A percentile compares a stretch with the other conserved stretches of the same genome.
Conservation (phyloP, 2,329 filamentous ascomycete species). For the Elsinoe ampelina region DNA sequence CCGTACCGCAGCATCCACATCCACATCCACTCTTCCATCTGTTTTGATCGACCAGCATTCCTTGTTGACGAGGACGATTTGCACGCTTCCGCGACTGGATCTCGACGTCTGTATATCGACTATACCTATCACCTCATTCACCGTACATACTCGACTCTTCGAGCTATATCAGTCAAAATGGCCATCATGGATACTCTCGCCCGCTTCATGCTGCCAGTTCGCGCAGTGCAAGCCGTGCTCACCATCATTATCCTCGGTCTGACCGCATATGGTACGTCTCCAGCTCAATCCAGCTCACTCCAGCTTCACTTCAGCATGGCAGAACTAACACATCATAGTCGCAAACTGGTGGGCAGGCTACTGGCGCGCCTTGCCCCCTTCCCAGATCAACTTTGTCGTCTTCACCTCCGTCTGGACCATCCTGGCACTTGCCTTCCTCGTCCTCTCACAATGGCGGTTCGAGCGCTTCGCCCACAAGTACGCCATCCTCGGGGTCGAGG, state of each 20-base stretch:
- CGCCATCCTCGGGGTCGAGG: constrained; percentile 58
- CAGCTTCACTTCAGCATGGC: not conserved
- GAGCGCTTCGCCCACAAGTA: constrained; percentile 50
- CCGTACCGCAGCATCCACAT: not conserved
- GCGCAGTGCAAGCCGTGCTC: constrained; percentile 58
- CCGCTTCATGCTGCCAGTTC: constrained; percentile 50
- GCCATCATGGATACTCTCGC: constrained; percentile 9
- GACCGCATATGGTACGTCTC: constrained; percentile 58
- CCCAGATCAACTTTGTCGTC: constrained; percentile 64
- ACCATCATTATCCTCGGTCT: constrained; percentile 67
- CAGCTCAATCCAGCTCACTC: constrained; percentile 13
- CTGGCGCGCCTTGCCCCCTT: constrained; percentile 45
- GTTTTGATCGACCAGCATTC: constrained; percentile 13
- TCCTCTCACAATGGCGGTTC: constrained; percentile 47
- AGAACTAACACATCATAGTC: constrained; percentile 36
- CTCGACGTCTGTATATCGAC: constrained; percentile 8
- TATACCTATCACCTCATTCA: not conserved
- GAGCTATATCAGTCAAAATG: constrained; percentile 10
- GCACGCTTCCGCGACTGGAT: not conserved
- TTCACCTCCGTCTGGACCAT: constrained; percentile 72
- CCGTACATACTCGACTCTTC: not conserved
- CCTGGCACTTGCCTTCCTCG: constrained; percentile 59
- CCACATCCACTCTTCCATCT: not conserved
- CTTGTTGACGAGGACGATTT: constrained; percentile 8
- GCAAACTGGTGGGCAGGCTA: constrained; percentile 44